phyloP scores from a whole-genome alignment of 106 monocot genomes.

The Alisma plantagoaquatica region DNA sequence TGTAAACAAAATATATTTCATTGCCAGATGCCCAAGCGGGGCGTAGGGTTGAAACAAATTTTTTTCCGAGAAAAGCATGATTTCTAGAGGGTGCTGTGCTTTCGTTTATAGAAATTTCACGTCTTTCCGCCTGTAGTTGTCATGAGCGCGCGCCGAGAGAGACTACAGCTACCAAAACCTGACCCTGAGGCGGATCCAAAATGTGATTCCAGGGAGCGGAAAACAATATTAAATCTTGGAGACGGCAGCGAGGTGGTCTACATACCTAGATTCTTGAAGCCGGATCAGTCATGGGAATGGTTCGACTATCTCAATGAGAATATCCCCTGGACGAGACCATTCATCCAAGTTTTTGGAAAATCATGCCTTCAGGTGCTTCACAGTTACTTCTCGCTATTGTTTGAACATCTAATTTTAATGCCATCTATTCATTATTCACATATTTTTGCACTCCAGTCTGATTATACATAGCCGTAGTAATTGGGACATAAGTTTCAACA shows the following conservation, averaged over 20 bases:
- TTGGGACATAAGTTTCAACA: too few relatives aligned
- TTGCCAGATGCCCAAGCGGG: too few relatives aligned
- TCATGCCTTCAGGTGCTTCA: constrained; percentile 51
- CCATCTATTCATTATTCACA: neutral
- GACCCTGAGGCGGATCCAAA: constrained; percentile 12
- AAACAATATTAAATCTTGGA: constrained; percentile 51
- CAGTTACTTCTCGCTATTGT: neutral
- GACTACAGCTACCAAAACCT: constrained; percentile 16
- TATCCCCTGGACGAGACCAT: constrained; percentile 61
- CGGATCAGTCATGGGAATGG: constrained; percentile 40
- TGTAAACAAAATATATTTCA: too few relatives aligned
- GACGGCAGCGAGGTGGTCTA: constrained; percentile 47
- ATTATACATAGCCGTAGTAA: too few relatives aligned
- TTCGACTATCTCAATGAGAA: constrained; percentile 50
- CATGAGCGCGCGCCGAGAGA: too few relatives aligned
- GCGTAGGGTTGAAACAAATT: too few relatives aligned
- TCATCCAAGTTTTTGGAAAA: constrained; percentile 53
- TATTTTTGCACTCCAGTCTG: too few relatives aligned
- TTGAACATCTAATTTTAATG: neutral
- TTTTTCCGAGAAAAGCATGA: too few relatives aligned
- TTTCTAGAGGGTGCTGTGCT: too few relatives aligned
- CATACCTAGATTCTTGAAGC: constrained; percentile 34
- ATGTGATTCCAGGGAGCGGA: constrained; percentile 1
- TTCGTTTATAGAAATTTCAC: too few relatives aligned
- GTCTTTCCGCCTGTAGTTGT: too few relatives aligned